Percentiles rank a stretch among this genome's conserved stretches.
phyloP scores from a whole-genome alignment of 208 protist genomes.

The Leishmania major region DNA sequence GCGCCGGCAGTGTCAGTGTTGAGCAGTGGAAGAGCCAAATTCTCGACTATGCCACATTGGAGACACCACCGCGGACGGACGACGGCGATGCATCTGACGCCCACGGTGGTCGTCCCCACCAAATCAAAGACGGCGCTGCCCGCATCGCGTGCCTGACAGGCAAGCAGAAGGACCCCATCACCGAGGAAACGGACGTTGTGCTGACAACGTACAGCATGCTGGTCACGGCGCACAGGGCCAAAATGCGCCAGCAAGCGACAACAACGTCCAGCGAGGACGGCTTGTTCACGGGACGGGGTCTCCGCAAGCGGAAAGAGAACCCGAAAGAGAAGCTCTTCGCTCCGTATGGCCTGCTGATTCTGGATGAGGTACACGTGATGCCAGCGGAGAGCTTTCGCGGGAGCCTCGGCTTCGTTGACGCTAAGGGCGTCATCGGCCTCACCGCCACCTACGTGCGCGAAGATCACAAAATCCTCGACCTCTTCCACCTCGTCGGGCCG shows the following conservation, averaged over 20 bases:
- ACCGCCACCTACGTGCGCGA: conserved; percentile 97
- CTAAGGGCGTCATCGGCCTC: conserved; percentile 98
- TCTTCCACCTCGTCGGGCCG: conserved; percentile 99
- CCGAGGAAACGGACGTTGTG: conserved; percentile 91
- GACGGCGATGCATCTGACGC: not conserved
- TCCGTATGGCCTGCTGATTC: conserved; percentile 80
- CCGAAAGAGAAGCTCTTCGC: conserved; percentile 82
- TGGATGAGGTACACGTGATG: conserved; percentile 98
- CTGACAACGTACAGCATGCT: conserved; percentile 99
- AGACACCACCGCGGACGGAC: conserved; percentile 25
- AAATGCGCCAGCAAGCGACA: conserved; percentile 39
- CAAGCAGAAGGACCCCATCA: conserved; percentile 91
- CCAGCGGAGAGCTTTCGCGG: conserved; percentile 97
- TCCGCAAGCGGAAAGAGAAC: conserved; percentile 62
- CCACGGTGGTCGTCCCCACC: not conserved
- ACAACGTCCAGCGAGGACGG: conserved; percentile 4
- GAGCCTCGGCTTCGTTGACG: conserved; percentile 89
- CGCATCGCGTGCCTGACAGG: conserved; percentile 93
- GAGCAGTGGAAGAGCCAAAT: conserved; percentile 98
- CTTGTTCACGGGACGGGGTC: conserved; percentile 19
- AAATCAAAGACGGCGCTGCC: conserved; percentile 45
- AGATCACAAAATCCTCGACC: conserved; percentile 98
- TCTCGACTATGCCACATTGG: conserved; percentile 83
- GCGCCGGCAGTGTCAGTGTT: conserved; percentile 94
- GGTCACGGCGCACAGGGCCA: conserved; percentile 69